Evolutionary conservation across 202 grass and related monocot species (phyloP).

Genomic region (Schoenoplectus tabernaemontani): DNA sequence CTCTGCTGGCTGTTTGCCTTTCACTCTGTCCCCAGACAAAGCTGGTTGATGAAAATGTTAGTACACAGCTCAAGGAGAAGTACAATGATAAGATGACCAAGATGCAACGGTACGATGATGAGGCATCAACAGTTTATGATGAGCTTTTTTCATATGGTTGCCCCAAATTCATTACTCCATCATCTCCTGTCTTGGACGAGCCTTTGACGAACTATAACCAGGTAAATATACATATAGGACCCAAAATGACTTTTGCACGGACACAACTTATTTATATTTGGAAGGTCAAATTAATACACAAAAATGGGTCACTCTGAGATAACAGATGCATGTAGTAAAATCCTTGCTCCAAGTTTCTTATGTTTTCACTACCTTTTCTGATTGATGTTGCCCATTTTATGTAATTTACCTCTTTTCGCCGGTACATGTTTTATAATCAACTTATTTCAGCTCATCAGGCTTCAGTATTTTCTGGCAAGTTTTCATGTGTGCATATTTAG

Average conservation of each 20-base stretch:
- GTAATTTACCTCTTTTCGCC: background rate
- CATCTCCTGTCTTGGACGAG: slow-evolving; percentile 58
- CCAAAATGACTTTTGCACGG: background rate
- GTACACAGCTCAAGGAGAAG: slow-evolving; percentile 89
- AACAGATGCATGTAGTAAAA: background rate
- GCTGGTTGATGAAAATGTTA: slow-evolving; percentile 87
- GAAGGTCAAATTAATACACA: background rate
- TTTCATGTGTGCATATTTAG: background rate
- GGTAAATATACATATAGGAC: slow-evolving; percentile 29
- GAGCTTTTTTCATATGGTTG: slow-evolving; percentile 93
- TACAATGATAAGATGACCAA: slow-evolving; percentile 98
- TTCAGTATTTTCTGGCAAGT: background rate
- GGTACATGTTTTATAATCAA: background rate
- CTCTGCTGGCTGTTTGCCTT: slow-evolving; percentile 77
- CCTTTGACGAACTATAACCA: slow-evolving; percentile 90
- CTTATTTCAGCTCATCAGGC: background rate
- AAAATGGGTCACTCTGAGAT: background rate
- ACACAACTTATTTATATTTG: background rate
- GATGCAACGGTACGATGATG: slow-evolving; percentile 97
- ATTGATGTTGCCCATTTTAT: background rate
- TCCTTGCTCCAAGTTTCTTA: background rate
- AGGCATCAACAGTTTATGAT: slow-evolving; percentile 81
- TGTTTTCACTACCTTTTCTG: background rate
- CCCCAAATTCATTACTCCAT: slow-evolving; percentile 96
- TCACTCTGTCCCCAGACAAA: slow-evolving; percentile 84